Evolutionary conservation across 441 rosid species (phyloP), one percentile per base, ranked within the genome.

Genomic region (Pelargonium citronellum): DNA sequence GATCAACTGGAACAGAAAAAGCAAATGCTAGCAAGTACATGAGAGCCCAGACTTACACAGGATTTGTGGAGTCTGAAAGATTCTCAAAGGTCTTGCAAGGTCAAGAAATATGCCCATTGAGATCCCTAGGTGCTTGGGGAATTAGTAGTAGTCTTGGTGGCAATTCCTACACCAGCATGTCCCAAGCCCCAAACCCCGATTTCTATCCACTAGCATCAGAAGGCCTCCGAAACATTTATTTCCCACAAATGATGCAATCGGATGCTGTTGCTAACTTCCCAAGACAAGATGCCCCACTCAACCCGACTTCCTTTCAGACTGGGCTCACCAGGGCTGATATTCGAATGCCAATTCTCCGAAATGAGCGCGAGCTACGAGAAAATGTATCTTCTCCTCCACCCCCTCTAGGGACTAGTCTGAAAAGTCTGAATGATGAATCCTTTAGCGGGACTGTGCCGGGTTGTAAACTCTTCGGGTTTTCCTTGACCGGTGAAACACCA

Each of bases 31-130:
- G 79, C 41, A 37, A 81, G 78, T 76, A 79, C 73, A 75, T 79
- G 65, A 83, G 75, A 73, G 84, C 79, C 79, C 76, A 30, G 61
- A 77, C 84, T 68, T 82, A 77, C 79, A 70, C 91, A 78, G 83
- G 88, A 73, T 81, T 82, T 79, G 74, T 61, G 80, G 91, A 87
- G 84, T 75, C 88, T 51, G 81, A 86, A 72, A 84, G 85, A 73
- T 89, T 76, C 75, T 87, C 90, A 34, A 82, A 85, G 92, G 96
- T 91, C 94, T 89, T 93, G 90, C 96, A 93, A 89, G 98, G 98
- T 93, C 98, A 87, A 88, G 98, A 91, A 89, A 87, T 93, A 74
- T 87, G 86, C 78, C 84, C 86, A 13, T 79, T 87, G 87, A 85
- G 86, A 67, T 84, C 97, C 69, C 74, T 77, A 6, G 81, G 87